Percentiles rank a stretch among this genome's conserved stretches.
phyloP scores from a whole-genome alignment of 345 rosid genomes.

The Eutrema yunnanense region DNA sequence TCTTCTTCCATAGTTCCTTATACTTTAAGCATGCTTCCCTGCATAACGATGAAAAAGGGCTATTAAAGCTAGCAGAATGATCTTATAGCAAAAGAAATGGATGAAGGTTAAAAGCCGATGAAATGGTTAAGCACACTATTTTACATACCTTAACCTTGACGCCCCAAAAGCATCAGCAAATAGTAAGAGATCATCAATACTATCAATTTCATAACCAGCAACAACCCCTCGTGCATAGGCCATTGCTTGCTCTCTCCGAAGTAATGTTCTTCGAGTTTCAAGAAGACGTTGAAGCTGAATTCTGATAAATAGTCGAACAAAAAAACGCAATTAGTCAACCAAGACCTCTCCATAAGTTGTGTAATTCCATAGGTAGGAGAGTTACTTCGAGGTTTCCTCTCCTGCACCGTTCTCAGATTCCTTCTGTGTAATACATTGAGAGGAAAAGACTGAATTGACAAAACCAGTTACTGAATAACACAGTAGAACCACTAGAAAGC shows the following conservation, averaged over 20 bases:
- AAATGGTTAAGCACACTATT: neutral
- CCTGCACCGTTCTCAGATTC: slow-evolving; percentile 31
- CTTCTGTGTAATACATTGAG: slow-evolving; percentile 30
- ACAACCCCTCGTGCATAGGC: slow-evolving; percentile 75
- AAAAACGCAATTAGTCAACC: slow-evolving; percentile 15
- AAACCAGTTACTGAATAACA: neutral
- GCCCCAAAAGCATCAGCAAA: slow-evolving; percentile 85
- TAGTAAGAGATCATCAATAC: slow-evolving; percentile 60
- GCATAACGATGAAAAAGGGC: slow-evolving; percentile 1
- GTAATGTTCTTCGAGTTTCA: slow-evolving; percentile 63
- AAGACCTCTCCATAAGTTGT: neutral
- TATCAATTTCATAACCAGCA: slow-evolving; percentile 69
- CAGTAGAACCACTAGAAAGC: neutral
- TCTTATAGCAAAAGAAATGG: neutral
- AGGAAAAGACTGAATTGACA: slow-evolving; percentile 8
- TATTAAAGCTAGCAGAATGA: neutral
- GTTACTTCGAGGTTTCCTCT: slow-evolving; percentile 74
- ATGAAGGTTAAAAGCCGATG: neutral
- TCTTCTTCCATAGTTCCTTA: slow-evolving; percentile 72
- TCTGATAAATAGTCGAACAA: slow-evolving; percentile 32
- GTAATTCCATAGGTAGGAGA: neutral
- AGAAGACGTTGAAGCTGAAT: slow-evolving; percentile 68
- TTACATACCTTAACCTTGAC: slow-evolving; percentile 54
- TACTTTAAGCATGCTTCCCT: slow-evolving; percentile 73
- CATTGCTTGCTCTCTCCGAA: slow-evolving; percentile 82